Evolutionary conservation across 2,329 filamentous ascomycete species (phyloP).

Genomic region (Xylariaceae sp.): DNA sequence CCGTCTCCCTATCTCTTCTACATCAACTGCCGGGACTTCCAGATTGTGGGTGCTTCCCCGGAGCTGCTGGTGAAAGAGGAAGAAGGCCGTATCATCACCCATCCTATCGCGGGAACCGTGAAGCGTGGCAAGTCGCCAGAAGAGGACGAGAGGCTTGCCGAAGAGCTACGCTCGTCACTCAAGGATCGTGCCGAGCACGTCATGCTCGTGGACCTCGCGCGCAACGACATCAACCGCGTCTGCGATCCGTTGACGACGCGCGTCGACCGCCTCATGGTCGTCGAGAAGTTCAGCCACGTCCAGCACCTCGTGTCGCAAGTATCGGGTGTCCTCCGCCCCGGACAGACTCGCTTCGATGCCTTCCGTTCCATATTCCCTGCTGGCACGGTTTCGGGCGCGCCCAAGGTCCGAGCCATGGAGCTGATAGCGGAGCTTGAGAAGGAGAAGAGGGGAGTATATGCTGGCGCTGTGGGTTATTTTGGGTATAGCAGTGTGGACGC

Average conservation of each 20-base stretch:
- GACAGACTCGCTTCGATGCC: constrained; percentile 90
- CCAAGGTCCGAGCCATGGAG: constrained; percentile 97
- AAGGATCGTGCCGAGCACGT: constrained; percentile 96
- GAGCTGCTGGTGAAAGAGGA: constrained; percentile 94
- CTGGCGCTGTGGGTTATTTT: constrained; percentile 95
- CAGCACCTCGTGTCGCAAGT: constrained; percentile 97
- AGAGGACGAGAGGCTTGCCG: constrained; percentile 81
- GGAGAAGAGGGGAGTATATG: constrained; percentile 95
- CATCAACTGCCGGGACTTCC: constrained; percentile 88
- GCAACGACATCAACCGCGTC: constrained; percentile 96
- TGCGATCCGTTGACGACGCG: constrained; percentile 88
- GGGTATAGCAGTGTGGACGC: constrained; percentile 77
- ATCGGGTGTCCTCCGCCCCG: constrained; percentile 82
- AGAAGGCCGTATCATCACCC: constrained; percentile 85
- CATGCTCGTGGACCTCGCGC: constrained; percentile 94
- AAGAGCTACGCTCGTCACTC: constrained; percentile 76
- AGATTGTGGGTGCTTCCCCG: constrained; percentile 93
- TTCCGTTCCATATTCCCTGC: constrained; percentile 97
- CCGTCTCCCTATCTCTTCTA: constrained; percentile 98
- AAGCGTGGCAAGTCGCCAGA: constrained; percentile 80
- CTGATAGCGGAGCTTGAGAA: constrained; percentile 91
- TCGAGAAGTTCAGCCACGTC: constrained; percentile 94
- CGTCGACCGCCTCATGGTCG: constrained; percentile 93
- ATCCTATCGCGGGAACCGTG: constrained; percentile 96
- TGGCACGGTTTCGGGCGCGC: constrained; percentile 92